phyloP scores from a whole-genome alignment of 306 rosid species.

The Astragalus glycyphyllos region DNA sequence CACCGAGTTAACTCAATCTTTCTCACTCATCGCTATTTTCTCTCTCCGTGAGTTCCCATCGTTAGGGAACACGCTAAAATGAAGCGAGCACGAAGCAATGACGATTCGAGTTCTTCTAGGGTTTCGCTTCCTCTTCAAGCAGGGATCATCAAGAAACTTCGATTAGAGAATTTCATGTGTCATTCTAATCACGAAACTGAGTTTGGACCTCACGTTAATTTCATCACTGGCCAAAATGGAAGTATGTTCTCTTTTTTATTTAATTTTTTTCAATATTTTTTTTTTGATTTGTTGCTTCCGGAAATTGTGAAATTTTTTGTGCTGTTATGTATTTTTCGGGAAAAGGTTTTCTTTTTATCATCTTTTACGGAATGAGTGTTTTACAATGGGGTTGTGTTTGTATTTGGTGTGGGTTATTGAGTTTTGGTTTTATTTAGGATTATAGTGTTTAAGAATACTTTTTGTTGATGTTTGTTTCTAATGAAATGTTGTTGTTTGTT shows the following conservation, averaged over 20 bases:
- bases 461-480: slow-evolving; percentile 6
- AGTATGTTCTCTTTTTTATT: slow-evolving; percentile 51
- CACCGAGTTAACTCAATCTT: not conserved
- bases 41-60: not conserved
- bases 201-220: slow-evolving; percentile 73
- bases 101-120: slow-evolving; percentile 45
- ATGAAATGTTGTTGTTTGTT: slow-evolving; percentile 19
- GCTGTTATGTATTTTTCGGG: slow-evolving; percentile 8
- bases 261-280: not conserved
- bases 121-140: slow-evolving; percentile 48
- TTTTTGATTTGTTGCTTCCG: not conserved
- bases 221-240: slow-evolving; percentile 95
- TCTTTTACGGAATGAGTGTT: not conserved
- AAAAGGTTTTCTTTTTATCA: not conserved
- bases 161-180: slow-evolving; percentile 93
- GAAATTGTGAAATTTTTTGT: not conserved
- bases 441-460: not conserved
- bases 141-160: slow-evolving; percentile 67
- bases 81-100: slow-evolving; percentile 25
- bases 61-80: not conserved
- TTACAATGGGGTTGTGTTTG: not conserved
- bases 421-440: not conserved
- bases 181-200: slow-evolving; percentile 73
- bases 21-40: not conserved
- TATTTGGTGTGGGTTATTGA: not conserved